Base-by-base conservation (phyloP, 306 rosid genomes). In the Quercus rubra region DNA sequence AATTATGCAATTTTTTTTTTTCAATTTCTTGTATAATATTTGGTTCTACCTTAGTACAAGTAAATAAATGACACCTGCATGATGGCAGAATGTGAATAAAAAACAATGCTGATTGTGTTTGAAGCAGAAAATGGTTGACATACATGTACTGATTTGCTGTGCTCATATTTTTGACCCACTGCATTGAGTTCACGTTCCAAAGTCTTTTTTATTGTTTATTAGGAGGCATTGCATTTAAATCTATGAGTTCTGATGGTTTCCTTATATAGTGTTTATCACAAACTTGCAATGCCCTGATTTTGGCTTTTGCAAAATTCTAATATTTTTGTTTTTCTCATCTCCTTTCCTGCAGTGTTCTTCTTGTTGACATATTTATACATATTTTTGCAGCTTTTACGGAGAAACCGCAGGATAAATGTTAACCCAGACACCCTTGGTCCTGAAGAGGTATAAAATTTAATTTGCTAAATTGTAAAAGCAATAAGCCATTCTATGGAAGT, bases 401-500 rank as follows among this genome's bases (percentile, higher is more conserved):
- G 98, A 82, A 93, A 90, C 83, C 91, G 97, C 66, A 86, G 97
- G 87, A 81, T 88, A 77, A 91, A 88, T 80, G 89, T 89, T 74
- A 86, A 83, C 76, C 82, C 77, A 75, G 93, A 90, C 54, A 85
- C 88, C 89, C 89, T 94, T 84, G 94, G 90, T 73, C 88, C 89
- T 74, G 98, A 94, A 86, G 98, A 94, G 98, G 98, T 94, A 88
- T 64, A 64, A 73, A 46, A 81, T 51, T 78, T 67, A 74, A 30
- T 76, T 76, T 59, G 74, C 54, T 77, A 69, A 33, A 55, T 19
- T 38, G 19, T 52, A 28, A 63, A 38, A 10, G 59, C 31, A 43
- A 41, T 28, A 33, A 35, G 61, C 54, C 52, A 77, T 61, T 76
- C 25, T 59, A 28, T 59, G 54, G 35, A 67, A 55, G 13, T 56